Base-by-base conservation (phyloP, 1,284 basidiomycete species). In the Coniferiporia weirii region DNA sequence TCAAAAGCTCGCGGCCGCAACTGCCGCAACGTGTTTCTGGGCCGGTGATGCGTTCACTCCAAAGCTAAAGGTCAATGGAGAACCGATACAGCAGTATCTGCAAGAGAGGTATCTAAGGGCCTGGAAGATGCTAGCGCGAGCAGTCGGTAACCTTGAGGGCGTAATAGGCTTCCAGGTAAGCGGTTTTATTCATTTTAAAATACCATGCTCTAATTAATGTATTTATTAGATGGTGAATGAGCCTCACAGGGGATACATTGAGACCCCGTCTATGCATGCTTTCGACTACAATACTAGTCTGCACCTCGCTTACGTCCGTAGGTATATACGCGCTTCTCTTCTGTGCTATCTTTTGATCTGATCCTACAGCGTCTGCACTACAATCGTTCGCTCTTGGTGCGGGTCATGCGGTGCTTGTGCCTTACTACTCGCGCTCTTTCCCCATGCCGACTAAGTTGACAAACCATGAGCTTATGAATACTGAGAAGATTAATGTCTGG, bases 231-330 rank as follows among this genome's bases (percentile, higher is more conserved):
- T 93, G 70, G 89, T 98, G 82, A 99, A 99, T 67, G 96, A 99
- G 72, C 96, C 96, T 0, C 95, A 99, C 73, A 80, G 89, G 67
- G 97, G 96, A 22, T 97, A 95, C 68, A 85, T 97, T 61, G 84
- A 89, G 59, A 75, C 96, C 2, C 78, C 84, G 45, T 93, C 92
- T 2, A 80, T 98, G 54, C 86, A 98, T 66, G 76, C 77, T 35
- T 98, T 93, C 75, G 87, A 98, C 71, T 95, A 97, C 72, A 94
- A 93, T 64, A 97, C 95, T 9, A 95, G 98, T 68, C 81, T 99
- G 5, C 94, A 98, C 67, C 80, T 98, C 32, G 85, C 87, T 13
- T 79, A 87, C 69, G 85, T 89, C 68, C 92, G 89, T 91, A 67
- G 74, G 87, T 81, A 22, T 10, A 12, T 27, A 4, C 15, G 9